Percentiles rank a stretch among this genome's conserved stretches.
These are phyloP conservation scores for Fusarium albidum DNA, from an alignment of 2,329 filamentous ascomycete species.

Conservation along the genomic window DNA sequence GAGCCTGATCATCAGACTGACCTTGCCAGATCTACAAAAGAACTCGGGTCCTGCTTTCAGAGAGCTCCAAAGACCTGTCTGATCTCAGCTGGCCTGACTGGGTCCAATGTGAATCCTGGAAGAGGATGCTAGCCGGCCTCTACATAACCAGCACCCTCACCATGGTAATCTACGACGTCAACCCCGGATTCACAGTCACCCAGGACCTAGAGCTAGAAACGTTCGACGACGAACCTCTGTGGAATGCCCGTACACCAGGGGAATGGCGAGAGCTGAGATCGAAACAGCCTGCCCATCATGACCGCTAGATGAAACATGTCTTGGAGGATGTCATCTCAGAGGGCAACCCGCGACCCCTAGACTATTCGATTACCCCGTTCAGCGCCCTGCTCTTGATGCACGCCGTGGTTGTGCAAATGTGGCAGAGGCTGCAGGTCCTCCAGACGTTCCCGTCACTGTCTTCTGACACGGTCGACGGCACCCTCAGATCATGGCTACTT, in stretches of 20 bases:
- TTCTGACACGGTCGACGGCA: not conserved
- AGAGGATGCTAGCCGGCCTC: constrained; percentile 14
- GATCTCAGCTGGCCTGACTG: constrained; percentile 13
- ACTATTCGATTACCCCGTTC: not conserved
- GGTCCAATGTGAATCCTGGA: constrained; percentile 22
- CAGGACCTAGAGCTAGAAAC: constrained; percentile 19
- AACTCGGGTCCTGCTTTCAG: not conserved
- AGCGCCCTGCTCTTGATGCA: constrained; percentile 15
- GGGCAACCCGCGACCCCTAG: not conserved
- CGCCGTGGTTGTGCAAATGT: constrained; percentile 19
- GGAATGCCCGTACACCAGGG: constrained; percentile 10
- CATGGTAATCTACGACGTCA: constrained; percentile 22
- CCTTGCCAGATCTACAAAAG: constrained; percentile 5
- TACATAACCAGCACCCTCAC: constrained; percentile 13
- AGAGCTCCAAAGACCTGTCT: not conserved
- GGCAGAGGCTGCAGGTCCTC: constrained; percentile 14
- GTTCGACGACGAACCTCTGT: constrained; percentile 16
- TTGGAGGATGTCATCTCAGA: not conserved
- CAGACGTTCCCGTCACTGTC: constrained; percentile 1
- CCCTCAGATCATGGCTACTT: constrained; percentile 3
- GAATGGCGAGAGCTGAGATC: constrained; percentile 18
- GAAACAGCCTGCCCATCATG: not conserved
- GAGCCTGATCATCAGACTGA: not conserved
- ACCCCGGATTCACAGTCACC: constrained; percentile 20
- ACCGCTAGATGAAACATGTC: constrained; percentile 11